phyloP scores from a whole-genome alignment of 2,329 filamentous ascomycete genomes.

The Cucurbitaria berberidis region DNA sequence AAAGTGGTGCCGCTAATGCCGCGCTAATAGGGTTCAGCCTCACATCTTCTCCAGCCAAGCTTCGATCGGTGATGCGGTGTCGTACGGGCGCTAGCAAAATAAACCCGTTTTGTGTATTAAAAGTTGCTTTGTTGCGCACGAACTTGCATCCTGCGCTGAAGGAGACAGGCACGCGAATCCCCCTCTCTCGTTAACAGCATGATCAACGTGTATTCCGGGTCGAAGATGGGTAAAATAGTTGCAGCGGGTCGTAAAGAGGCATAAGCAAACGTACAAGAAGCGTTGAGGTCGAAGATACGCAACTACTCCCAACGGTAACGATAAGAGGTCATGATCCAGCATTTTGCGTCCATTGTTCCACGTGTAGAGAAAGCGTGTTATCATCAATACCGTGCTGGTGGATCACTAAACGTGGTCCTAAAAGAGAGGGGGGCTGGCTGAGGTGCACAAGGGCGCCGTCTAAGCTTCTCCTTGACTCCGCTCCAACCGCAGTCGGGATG shows the following conservation, averaged over 20 bases:
- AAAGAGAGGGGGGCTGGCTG: conserved; percentile 15
- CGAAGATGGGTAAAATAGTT: neutral
- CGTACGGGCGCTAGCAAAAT: conserved; percentile 11
- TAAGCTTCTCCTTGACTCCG: conserved; percentile 15
- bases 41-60: conserved; percentile 6
- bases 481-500: conserved; percentile 23
- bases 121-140: too few species aligned
- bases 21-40: conserved; percentile 11
- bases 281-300: neutral
- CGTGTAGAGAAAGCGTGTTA: neutral
- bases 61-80: conserved; percentile 4
- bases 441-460: conserved; percentile 13
- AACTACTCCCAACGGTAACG: neutral
- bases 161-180: neutral
- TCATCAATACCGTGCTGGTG: conserved; percentile 1
- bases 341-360: neutral
- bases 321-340: neutral
- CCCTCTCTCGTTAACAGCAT: neutral
- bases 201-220: neutral
- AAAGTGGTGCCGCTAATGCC: neutral
- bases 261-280: neutral
- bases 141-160: neutral
- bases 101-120: conserved; percentile 14
- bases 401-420: conserved; percentile 2
- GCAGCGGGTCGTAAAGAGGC: neutral